phyloP scores from a whole-genome alignment of 164 flowering plant genomes.

The Warburgia ugandensis region DNA sequence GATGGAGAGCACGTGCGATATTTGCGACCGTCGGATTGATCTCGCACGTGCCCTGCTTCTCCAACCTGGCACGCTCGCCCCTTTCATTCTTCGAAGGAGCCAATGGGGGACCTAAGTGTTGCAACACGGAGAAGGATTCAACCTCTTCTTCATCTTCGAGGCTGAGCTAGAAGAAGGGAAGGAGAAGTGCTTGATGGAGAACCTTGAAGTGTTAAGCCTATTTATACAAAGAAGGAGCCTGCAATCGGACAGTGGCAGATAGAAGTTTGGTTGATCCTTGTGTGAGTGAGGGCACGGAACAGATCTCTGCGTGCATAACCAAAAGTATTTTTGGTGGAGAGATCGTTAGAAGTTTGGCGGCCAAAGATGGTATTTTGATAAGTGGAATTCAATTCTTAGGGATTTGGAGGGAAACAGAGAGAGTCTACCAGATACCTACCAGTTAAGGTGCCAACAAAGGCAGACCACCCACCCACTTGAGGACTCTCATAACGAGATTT shows the following conservation, averaged over 20 bases:
- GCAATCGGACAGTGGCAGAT: too few species aligned
- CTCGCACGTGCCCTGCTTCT: constrained; percentile 18
- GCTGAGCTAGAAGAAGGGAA: too few species aligned
- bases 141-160: too few species aligned
- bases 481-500: too few species aligned
- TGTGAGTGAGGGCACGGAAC: too few species aligned
- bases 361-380: constrained; percentile 1
- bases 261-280: neutral
- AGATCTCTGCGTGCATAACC: too few species aligned
- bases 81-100: neutral
- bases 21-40: neutral
- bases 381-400: neutral
- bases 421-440: constrained; percentile 10
- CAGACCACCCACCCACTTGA: constrained; percentile 14
- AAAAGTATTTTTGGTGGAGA: neutral
- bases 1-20: constrained; percentile 43
- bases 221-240: too few species aligned
- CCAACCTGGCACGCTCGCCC: constrained; percentile 10
- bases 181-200: too few species aligned
- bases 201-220: too few species aligned
- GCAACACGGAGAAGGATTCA: too few species aligned
- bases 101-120: too few species aligned
- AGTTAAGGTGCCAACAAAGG: neutral
- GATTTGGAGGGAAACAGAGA: neutral
- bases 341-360: constrained; percentile 11